Conservation (phyloP, 202 grass and related monocot species). For the Thinopyrum obtusiflorum region DNA sequence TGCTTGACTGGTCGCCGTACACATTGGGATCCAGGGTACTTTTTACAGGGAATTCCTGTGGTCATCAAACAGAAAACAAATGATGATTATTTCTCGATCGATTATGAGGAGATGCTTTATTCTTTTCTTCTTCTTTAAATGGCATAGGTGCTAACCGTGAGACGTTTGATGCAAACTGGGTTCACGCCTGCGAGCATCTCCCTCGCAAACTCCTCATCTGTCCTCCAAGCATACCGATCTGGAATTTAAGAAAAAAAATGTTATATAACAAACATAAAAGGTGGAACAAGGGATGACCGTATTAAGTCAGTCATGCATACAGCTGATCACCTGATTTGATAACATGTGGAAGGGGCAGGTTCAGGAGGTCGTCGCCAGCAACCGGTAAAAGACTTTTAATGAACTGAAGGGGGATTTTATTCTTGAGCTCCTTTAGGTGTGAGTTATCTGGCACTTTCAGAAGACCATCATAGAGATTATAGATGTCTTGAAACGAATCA, state of each 20-base stretch:
- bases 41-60: constrained; percentile 69
- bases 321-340: constrained; percentile 55
- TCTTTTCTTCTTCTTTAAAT: neutral
- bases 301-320: neutral
- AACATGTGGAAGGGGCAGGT: constrained; percentile 67
- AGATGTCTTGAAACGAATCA: constrained; percentile 76
- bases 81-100: neutral
- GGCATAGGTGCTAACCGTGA: constrained; percentile 49
- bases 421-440: constrained; percentile 39
- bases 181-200: constrained; percentile 96
- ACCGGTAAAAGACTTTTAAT: constrained; percentile 47
- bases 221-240: constrained; percentile 79
- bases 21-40: constrained; percentile 63
- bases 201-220: constrained; percentile 84
- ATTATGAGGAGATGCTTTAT: neutral
- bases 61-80: neutral
- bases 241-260: neutral
- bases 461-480: constrained; percentile 64
- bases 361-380: constrained; percentile 54
- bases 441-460: constrained; percentile 40
- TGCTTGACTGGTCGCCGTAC: constrained; percentile 81
- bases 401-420: constrained; percentile 49
- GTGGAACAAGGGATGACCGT: neutral
- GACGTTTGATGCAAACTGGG: constrained; percentile 62
- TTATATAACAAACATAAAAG: neutral